A percentile compares a stretch with the other conserved stretches of the same genome.
phyloP scores from a whole-genome alignment of 176 grass and related monocot species.

The Stipa capillata region DNA sequence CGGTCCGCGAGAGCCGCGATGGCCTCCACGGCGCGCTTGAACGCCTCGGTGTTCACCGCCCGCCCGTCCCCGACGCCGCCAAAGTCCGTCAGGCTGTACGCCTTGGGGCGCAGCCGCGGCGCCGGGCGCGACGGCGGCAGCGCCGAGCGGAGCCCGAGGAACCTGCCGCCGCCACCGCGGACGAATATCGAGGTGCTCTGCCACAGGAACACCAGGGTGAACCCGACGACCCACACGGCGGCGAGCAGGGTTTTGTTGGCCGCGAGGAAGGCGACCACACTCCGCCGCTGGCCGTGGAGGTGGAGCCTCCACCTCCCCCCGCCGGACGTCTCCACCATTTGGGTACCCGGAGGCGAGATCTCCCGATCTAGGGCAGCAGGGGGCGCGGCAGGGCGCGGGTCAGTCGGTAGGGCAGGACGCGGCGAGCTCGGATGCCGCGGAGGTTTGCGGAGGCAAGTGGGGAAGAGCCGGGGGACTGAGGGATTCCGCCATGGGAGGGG shows the following conservation, averaged over 20 bases:
- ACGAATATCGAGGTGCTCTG: constrained; percentile 44
- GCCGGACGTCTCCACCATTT: constrained; percentile 42
- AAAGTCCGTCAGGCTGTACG: constrained; percentile 77
- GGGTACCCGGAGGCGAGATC: constrained; percentile 11
- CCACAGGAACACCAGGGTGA: constrained; percentile 67
- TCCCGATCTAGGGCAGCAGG: constrained; percentile 26
- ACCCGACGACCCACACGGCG: constrained; percentile 53
- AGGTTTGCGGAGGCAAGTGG: neutral
- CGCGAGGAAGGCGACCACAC: constrained; percentile 33
- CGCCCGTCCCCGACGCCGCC: constrained; percentile 69
- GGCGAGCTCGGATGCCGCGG: neutral
- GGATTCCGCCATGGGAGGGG: constrained; percentile 32
- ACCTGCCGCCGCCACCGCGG: neutral
- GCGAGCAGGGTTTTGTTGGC: constrained; percentile 48
- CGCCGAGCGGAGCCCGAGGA: neutral
- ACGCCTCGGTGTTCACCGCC: constrained; percentile 67
- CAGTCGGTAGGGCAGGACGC: neutral
- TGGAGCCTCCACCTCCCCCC: constrained; percentile 37
- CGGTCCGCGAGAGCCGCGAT: constrained; percentile 29
- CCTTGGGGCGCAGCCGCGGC: constrained; percentile 42
- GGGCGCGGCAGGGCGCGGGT: neutral
- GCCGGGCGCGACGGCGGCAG: constrained; percentile 5
- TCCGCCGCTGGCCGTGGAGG: constrained; percentile 29
- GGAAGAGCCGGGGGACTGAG: neutral
- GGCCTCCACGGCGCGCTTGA: constrained; percentile 69